Evolutionary conservation across 2,329 filamentous ascomycete species (phyloP), one percentile per base, ranked within the genome.

Genomic region (Chalaropsis ovoidea): DNA sequence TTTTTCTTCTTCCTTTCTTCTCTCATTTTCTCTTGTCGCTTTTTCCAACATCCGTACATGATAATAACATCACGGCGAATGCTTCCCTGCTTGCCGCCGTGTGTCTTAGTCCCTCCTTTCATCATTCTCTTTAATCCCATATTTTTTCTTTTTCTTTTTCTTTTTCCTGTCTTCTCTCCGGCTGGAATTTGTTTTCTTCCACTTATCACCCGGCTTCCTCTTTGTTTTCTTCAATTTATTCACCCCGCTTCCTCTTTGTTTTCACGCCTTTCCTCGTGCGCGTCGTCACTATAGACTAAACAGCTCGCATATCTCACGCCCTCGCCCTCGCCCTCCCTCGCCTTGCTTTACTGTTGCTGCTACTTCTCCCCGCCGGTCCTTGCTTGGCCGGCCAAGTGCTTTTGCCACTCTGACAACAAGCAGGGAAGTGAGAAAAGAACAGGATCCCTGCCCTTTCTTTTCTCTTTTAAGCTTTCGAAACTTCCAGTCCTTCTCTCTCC

Each of bases 391-490:
- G 54, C 54, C 27, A 58, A 58, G 54, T 6, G 31, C 10, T 39
- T 58, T 58, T 58, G 54, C 54, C 54, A 58, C 54, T 22, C 22
- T 52, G 19, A 24, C 19, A 52, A 35, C 54, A 11, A 17, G 54
- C 27, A n/a, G 39, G 54, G 31, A 58, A 19, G 27, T 6, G 54
- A 58, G 54, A 58, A 31, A 35, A 58, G 6, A 39, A 39, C 8
- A 39, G 22, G 27, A 58, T 58, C 54, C 54, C 31, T 58, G 54
- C 54, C 27, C 54, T 58, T 58, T 58, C 27, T 58, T 58, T n/a
- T 58, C 54, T 58, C 54, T 58, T 39, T 39, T 58, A 58, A 39
- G 27, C n/a, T 58, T 58, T 58, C 54, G 54, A 58, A 58, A 58
- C 54, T 35, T 58, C 27, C 54, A 35, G 54, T 39, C 31, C 31